Conservation (phyloP, 306 rosid genomes). For the Begonia fuchsioides region DNA sequence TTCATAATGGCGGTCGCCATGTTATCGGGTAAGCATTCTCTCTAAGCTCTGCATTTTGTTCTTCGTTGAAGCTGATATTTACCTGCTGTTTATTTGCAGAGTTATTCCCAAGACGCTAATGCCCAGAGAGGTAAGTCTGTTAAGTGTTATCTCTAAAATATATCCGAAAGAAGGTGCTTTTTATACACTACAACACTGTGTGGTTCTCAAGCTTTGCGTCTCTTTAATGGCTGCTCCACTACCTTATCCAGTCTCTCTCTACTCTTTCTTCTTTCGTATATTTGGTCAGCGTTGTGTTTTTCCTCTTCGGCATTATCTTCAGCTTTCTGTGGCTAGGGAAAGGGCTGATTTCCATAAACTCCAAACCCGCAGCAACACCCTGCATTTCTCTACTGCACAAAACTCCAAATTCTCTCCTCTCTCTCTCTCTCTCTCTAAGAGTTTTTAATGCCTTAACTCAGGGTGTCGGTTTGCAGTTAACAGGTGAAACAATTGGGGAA, state of each 20-base stretch:
- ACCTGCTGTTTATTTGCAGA: slow-evolving; percentile 38
- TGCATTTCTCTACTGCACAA: slow-evolving; percentile 35
- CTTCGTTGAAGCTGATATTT: too few relatives aligned
- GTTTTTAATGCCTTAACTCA: neutral
- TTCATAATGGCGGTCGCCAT: slow-evolving; percentile 28
- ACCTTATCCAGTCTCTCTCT: neutral
- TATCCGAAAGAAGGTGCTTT: too few relatives aligned
- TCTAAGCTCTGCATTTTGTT: too few relatives aligned
- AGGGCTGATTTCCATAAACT: slow-evolving; percentile 11
- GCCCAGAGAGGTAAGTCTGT: slow-evolving; percentile 89
- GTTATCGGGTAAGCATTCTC: slow-evolving; percentile 12
- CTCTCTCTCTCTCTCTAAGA: neutral
- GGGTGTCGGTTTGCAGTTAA: slow-evolving; percentile 4
- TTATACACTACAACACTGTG: neutral
- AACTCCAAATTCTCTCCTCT: slow-evolving; percentile 1
- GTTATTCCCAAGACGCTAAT: slow-evolving; percentile 98
- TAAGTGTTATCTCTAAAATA: neutral
- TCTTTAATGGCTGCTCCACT: neutral
- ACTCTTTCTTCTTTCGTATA: neutral
- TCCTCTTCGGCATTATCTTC: slow-evolving; percentile 22
- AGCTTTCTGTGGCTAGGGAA: slow-evolving; percentile 14
- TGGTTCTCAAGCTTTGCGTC: neutral
- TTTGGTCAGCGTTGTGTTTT: slow-evolving; percentile 16
- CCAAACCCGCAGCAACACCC: slow-evolving; percentile 31
- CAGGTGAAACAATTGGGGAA: neutral